Percentiles rank a stretch among this genome's conserved stretches.
Conservation (phyloP, 768 basidiomycete species). For the Tubosaeta sp. region DNA sequence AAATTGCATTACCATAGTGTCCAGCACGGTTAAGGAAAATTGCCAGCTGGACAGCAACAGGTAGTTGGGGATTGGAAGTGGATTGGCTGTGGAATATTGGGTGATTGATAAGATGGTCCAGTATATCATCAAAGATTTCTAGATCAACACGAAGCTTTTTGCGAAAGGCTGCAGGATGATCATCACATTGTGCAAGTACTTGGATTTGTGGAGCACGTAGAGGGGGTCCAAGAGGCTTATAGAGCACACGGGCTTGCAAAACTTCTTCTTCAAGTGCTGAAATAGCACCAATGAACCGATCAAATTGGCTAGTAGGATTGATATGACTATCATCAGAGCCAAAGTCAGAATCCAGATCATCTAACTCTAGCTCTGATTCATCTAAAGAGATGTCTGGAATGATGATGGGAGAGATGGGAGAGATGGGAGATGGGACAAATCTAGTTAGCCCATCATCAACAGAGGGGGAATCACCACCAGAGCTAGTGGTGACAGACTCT, state of each 20-base stretch:
- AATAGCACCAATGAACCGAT: not conserved
- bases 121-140: slow-evolving; percentile 1
- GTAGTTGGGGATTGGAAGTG: slow-evolving; percentile 1
- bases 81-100: not conserved
- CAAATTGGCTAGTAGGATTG: not conserved
- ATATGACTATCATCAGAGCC: not conserved
- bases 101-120: not conserved
- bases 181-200: not conserved
- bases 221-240: not conserved
- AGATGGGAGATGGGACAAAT: not conserved
- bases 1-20: slow-evolving; percentile 5
- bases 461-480: not conserved
- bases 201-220: not conserved
- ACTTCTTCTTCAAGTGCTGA: not conserved
- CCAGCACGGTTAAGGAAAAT: slow-evolving; percentile 4
- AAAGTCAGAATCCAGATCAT: too few relatives aligned
- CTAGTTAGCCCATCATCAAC: not conserved
- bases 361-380: not conserved
- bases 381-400: not conserved
- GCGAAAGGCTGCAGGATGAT: not conserved
- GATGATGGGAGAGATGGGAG: not conserved
- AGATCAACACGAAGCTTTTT: not conserved
- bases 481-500: not conserved
- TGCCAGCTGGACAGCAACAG: slow-evolving; percentile 1
- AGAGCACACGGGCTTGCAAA: not conserved